These are phyloP conservation scores for apple (Malus domestica) DNA, from an alignment of 306 rosid genomes.

Conservation along the genomic window ASM211411v1 NC_041800.1:4578501-4579000, in stretches of 20 bases:
- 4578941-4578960: constrained; percentile 84
- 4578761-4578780: constrained; percentile 84
- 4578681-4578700: constrained; percentile 86
- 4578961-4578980: constrained; percentile 48
- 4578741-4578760: constrained; percentile 98
- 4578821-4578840: constrained; percentile 46
- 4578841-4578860: constrained; percentile 74
- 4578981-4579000: constrained; percentile 55
- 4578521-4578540: constrained; percentile 48
- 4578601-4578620: constrained; percentile 97
- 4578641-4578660: constrained; percentile 71
- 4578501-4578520: constrained; percentile 47
- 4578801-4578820: constrained; percentile 54
- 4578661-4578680: constrained; percentile 70
- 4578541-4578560: constrained; percentile 63
- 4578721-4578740: constrained; percentile 99
- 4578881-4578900: constrained; percentile 50
- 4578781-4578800: constrained; percentile 71
- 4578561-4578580: constrained; percentile 60
- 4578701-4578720: constrained; percentile 94
- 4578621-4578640: constrained; percentile 97
- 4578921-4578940: constrained; percentile 81
- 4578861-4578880: constrained; percentile 69
- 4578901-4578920: constrained; percentile 60
- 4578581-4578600: constrained; percentile 99